Evolutionary conservation across 2,329 filamentous ascomycete species (phyloP), one percentile per base, ranked within the genome.

Genomic region (Bipolaris victoriae): DNA sequence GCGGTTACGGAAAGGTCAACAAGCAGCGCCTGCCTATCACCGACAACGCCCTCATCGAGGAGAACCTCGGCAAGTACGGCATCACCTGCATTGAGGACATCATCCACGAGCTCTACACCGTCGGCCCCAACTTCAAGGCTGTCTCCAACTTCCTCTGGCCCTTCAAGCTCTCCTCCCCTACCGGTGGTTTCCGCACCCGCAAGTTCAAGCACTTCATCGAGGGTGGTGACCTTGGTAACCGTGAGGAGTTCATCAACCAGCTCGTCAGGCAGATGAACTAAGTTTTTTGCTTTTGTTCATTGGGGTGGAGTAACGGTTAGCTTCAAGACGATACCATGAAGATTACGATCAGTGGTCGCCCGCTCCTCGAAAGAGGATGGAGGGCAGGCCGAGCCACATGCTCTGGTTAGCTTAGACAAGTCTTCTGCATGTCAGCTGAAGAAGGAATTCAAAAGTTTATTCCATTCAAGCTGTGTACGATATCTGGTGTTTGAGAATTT

Each of bases 201-300:
- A 99, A 98, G 87, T 98, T 98, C 90, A 95, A 92, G 87, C 93
- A 98, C 87, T 98, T 91, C 87, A 92, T 98, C 69, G 91, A 97
- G 88, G 95, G 94, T 83, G 95, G 95, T 90, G 95, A 99, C 83
- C 86, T 96, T 74, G 95, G 95, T 81, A 98, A 99, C 89, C 91
- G 95, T 71, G 95, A 99, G 88, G 91, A 97, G 77, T 90, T 94
- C 85, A 97, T 99, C 88, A 98, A 97, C 84, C 85, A 81, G 76
- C 88, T 98, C 77, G 90, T 99, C 85, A 89, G 91, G 83, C 92
- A 96, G 85, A 99, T 98, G 95, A 98, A 98, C 89, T 99, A 96
- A 67, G 64, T 63, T 57, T 78, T 54, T 26, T 43, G 41, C 57
- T 58, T 56, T 47, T 63, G 55, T 58, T 55, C 52, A 44, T 60